Base-by-base conservation (phyloP, 257 asterid genomes). In the Scutellaria galericulata region DNA sequence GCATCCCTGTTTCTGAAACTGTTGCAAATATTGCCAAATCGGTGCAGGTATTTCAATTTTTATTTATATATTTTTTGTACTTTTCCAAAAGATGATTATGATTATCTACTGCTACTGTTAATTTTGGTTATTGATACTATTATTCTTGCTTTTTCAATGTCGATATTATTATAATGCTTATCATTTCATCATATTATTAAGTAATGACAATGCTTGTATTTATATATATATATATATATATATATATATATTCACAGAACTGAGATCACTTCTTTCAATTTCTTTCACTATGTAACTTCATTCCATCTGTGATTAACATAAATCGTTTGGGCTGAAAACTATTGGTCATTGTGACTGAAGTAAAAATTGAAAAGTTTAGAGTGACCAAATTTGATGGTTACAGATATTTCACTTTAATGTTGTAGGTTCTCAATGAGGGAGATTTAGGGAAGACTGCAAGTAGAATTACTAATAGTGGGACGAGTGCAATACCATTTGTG, bases 361-460 rank as follows among this genome's bases (percentile, higher is more conserved):
- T 67, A 52, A 51, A 18, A 20, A 5, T 64, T 14, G 37, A 46
- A 60, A 24, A 50, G 13, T 8, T 72, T 27, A 42, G 71, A 50
- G 52, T 9, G 48, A 52, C 51, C 9, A 5, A 40, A 20, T 65
- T 79, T 78, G 80, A 80, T 78, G 78, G 79, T 82, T 83, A 75
- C 55, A 63, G 37, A 60, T 76, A 14, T 27, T 74, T 78, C 75
- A 66, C 84, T 83, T 74, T 31, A 7, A 62, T 22, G 13, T 27
- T 85, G 68, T 77, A 94, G 97, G 81, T 82, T 75, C 68, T 91
- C 77, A 88, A 89, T 86, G 96, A 94, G 73, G 92, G 86, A 9
- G 97, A 88, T 70, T 39, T 70, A 42, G 89, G 77, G 50, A 91
- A 86, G 80, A 84, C 55, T 61, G 74, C 77, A 11, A 88, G 72